Evolutionary conservation across 805 yeast genomes (phyloP), one percentile per base, ranked within the genome.

Genomic region (Lachancea lanzarotensis): DNA sequence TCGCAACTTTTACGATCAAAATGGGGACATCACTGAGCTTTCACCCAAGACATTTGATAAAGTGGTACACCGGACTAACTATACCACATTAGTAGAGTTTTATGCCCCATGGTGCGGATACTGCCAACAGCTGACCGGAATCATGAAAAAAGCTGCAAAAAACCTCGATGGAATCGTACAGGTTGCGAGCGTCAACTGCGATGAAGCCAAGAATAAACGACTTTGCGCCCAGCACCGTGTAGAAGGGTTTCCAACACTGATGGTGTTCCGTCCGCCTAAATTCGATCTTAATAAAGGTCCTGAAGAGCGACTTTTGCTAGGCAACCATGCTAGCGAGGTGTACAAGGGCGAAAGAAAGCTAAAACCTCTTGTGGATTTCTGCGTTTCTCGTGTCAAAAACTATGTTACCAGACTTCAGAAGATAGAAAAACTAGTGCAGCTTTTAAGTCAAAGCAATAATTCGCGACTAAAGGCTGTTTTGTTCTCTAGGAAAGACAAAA

Each of bases 91-190:
- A 16, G 89, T 88, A 18, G 89, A 89, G 68, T 90, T 90, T 65
- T 90, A 84, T 64, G 97, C 98, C 3, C 96, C 97, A 32, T 90
- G 98, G 98, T 91, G 98, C 70, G 96, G 97, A 4, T 88, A 91
- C 65, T 91, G 98, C 66, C 75, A 81, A 55, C 74, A 79, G 46
- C 68, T 91, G 41, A 76, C 79, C 47, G 81, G 84, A 3, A 78
- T 78, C 1, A 83, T 72, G 63, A 68, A 71, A 40, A 81, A 81
- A 57, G 78, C 82, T 12, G 95, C 85, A 6, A 76, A 75, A 42
- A 62, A 67, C 25, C 68, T 85, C 6, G 74, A 75, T 25, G 77
- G 76, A 6, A 65, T 76, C 40, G 75, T 76, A 7, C 78, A 80
- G 50, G 80, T 88, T 16, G 96, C 80, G 11, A 84, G 95, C 36